Evolutionary conservation across 2,329 filamentous ascomycete genomes (phyloP).

Genomic region (Neocatenulostroma microsporum): DNA sequence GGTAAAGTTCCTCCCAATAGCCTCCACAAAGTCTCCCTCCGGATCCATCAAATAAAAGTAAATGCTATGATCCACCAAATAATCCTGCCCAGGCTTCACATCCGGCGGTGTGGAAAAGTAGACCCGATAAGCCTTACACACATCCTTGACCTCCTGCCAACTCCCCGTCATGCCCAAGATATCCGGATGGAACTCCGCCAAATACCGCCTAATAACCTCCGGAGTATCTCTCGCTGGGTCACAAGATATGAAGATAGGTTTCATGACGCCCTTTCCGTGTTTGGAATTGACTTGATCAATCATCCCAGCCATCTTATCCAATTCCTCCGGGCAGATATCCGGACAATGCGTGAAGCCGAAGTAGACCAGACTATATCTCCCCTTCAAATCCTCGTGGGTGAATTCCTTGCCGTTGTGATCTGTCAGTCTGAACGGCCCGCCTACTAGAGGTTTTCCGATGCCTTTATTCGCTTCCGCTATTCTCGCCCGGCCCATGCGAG

Average conservation of each 20-base stretch:
- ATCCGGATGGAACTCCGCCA: constrained; percentile 79
- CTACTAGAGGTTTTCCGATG: constrained; percentile 85
- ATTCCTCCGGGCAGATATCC: constrained; percentile 96
- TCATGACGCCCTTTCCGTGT: constrained; percentile 54
- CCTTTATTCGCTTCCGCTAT: constrained; percentile 90
- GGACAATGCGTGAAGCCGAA: constrained; percentile 98
- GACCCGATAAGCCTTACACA: constrained; percentile 92
- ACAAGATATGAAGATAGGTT: constrained; percentile 89
- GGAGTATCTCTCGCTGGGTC: constrained; percentile 89
- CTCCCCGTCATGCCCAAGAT: constrained; percentile 86
- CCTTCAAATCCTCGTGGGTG: constrained; percentile 72
- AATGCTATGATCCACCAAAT: constrained; percentile 96
- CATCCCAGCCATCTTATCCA: constrained; percentile 98
- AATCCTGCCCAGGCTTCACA: constrained; percentile 89
- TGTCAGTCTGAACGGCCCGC: constrained; percentile 72
- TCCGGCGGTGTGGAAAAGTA: constrained; percentile 91
- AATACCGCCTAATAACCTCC: constrained; percentile 72
- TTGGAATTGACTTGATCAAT: constrained; percentile 58
- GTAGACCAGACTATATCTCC: constrained; percentile 82
- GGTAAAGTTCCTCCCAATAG: constrained; percentile 87
- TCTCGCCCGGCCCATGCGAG: constrained; percentile 77
- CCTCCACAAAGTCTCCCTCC: constrained; percentile 96
- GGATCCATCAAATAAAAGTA: constrained; percentile 99
- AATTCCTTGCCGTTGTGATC: constrained; percentile 76
- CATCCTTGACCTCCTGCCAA: constrained; percentile 86